These are phyloP conservation scores for Cordyceps militaris DNA, from an alignment of 2,329 filamentous ascomycete genomes.

Conservation along the genomic window DNA sequence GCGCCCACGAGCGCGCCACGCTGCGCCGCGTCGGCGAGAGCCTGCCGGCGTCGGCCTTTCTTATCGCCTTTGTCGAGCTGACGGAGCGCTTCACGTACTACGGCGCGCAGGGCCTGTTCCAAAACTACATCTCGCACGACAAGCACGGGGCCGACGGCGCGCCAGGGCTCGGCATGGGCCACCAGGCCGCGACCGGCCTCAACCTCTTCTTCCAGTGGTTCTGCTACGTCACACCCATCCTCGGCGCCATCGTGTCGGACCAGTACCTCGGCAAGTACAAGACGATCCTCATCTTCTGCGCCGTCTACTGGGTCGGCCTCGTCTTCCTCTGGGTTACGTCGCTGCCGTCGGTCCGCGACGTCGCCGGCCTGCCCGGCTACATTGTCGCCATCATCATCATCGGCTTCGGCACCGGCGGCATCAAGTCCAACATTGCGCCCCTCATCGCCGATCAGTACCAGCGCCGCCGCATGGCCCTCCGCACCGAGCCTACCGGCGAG, in stretches of 20 bases:
- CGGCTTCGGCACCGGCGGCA: constrained; percentile 59
- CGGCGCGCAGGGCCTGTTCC: constrained; percentile 46
- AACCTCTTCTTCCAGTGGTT: constrained; percentile 51
- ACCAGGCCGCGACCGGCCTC: constrained; percentile 47
- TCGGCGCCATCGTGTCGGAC: constrained; percentile 50
- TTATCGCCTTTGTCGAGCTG: constrained; percentile 50
- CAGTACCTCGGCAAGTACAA: constrained; percentile 55
- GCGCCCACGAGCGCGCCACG: constrained; percentile 40
- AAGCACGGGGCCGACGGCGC: constrained; percentile 30
- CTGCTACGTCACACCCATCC: constrained; percentile 34
- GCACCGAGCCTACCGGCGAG: constrained; percentile 42
- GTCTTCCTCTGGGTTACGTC: constrained; percentile 48
- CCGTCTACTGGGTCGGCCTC: constrained; percentile 52
- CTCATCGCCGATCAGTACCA: constrained; percentile 61
- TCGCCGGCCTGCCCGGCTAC: constrained; percentile 41
- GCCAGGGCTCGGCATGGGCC: constrained; percentile 47
- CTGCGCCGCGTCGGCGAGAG: constrained; percentile 48
- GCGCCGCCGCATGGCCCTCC: constrained; percentile 42
- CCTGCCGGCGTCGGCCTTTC: constrained; percentile 47
- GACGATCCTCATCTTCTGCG: constrained; percentile 51
- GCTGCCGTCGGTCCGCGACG: constrained; percentile 30
- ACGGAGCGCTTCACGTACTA: constrained; percentile 54
- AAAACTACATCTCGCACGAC: constrained; percentile 44
- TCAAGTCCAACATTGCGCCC: constrained; percentile 58
- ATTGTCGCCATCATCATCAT: constrained; percentile 54